A percentile compares a stretch with the other conserved stretches of the same genome.
phyloP scores from a whole-genome alignment of 75 land plant species.

The Azolla pinnata region DNA sequence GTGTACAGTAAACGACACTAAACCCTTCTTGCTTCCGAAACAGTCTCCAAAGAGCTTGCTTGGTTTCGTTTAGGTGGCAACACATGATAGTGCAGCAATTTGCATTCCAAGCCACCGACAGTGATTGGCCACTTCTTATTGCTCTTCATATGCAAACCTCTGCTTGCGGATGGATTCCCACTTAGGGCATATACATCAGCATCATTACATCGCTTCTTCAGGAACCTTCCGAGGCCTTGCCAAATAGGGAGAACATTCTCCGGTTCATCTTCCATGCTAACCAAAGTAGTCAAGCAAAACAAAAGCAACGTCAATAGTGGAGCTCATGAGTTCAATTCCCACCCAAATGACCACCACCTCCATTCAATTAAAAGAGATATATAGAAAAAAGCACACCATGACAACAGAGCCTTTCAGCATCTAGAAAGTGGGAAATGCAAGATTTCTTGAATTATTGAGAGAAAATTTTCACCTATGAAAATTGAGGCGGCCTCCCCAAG shows the following conservation, averaged over 20 bases:
- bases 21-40: too few species aligned
- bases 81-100: constrained; percentile 33
- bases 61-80: constrained; percentile 34
- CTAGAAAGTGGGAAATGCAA: too few species aligned
- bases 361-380: too few species aligned
- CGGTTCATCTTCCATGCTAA: constrained; percentile 12
- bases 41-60: too few species aligned
- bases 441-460: background rate
- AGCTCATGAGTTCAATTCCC: too few species aligned
- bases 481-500: constrained; percentile 40
- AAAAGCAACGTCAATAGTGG: background rate
- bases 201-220: constrained; percentile 22
- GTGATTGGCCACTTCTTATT: constrained; percentile 37
- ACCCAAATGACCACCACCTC: too few species aligned
- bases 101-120: constrained; percentile 35
- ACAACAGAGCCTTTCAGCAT: too few species aligned
- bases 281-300: background rate
- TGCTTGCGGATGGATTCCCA: constrained; percentile 29
- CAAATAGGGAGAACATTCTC: constrained; percentile 21
- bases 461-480: background rate
- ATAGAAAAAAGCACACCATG: too few species aligned
- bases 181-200: constrained; percentile 41
- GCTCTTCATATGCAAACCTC: constrained; percentile 29
- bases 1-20: too few species aligned
- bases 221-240: constrained; percentile 29